Conservation (phyloP, 2,329 filamentous ascomycete species). For the Colletotrichum sp. region DNA sequence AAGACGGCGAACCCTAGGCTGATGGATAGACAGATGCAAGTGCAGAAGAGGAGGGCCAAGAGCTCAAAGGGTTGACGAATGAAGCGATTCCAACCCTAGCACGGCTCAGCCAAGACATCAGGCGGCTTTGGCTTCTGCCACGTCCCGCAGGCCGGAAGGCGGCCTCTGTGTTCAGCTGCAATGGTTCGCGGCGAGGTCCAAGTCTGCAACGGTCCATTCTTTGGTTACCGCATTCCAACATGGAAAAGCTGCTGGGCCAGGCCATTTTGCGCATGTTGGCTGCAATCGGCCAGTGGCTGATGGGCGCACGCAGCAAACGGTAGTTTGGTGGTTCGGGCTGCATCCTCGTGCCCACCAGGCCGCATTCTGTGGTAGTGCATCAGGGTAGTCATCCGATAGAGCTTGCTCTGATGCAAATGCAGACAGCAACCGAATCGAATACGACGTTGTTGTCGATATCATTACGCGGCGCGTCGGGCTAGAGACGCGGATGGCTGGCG, state of each 20-base stretch:
- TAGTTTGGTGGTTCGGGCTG: neutral
- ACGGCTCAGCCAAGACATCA: neutral
- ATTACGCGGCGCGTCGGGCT: neutral
- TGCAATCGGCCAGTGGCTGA: neutral
- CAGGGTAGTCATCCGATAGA: neutral
- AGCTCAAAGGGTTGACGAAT: neutral
- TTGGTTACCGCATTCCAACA: neutral
- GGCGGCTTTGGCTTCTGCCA: neutral
- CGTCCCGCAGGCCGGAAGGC: neutral
- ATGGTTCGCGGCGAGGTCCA: neutral
- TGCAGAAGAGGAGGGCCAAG: neutral
- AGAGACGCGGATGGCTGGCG: neutral
- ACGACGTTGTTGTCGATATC: neutral
- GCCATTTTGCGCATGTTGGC: neutral
- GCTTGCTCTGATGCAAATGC: neutral
- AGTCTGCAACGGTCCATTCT: constrained; percentile 20
- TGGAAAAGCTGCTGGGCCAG: neutral
- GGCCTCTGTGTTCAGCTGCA: neutral
- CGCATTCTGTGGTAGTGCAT: neutral
- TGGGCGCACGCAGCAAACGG: neutral
- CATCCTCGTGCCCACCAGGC: neutral
- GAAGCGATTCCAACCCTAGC: neutral
- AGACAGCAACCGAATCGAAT: neutral
- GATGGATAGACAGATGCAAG: neutral
- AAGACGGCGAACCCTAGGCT: neutral